phyloP scores from a whole-genome alignment of 176 grass and related monocot genomes.

The Stipa capillata region DNA sequence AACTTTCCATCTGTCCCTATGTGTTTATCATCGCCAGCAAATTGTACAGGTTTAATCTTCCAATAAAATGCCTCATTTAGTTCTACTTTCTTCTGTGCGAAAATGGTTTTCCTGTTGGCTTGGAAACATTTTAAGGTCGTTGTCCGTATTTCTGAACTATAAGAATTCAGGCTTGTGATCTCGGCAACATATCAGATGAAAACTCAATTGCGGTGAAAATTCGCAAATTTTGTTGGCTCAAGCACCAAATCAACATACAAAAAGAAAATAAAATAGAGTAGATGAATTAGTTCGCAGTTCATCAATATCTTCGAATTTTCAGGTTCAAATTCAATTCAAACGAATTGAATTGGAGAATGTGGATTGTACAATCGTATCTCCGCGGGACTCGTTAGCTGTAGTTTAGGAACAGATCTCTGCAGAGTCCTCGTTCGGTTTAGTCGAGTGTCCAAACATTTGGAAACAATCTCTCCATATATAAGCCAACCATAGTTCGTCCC shows the following conservation, averaged over 20 bases:
- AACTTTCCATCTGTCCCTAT: constrained; percentile 4
- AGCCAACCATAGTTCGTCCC: neutral
- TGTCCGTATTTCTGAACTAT: neutral
- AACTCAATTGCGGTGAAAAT: too few relatives aligned
- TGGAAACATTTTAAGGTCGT: neutral
- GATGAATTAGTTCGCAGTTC: too few relatives aligned
- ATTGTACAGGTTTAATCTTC: constrained; percentile 58
- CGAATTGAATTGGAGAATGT: neutral
- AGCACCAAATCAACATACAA: too few relatives aligned
- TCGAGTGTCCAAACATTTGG: too few relatives aligned
- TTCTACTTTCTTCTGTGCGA: neutral
- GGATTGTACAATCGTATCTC: neutral
- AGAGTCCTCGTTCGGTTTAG: too few relatives aligned
- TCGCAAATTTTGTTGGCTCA: too few relatives aligned
- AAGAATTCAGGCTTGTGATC: too few relatives aligned
- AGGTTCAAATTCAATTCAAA: neutral
- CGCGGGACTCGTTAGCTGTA: neutral
- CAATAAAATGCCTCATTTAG: constrained; percentile 43
- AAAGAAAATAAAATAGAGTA: too few relatives aligned
- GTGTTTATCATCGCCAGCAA: constrained; percentile 20
- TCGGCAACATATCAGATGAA: too few relatives aligned
- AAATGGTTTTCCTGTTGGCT: neutral
- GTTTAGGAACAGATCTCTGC: neutral
- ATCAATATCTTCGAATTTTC: neutral
- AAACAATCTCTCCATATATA: neutral